Percentiles rank a stretch among this genome's conserved stretches.
Conservation (phyloP, 2,329 filamentous ascomycete genomes). For the Pyricularia sp. region DNA sequence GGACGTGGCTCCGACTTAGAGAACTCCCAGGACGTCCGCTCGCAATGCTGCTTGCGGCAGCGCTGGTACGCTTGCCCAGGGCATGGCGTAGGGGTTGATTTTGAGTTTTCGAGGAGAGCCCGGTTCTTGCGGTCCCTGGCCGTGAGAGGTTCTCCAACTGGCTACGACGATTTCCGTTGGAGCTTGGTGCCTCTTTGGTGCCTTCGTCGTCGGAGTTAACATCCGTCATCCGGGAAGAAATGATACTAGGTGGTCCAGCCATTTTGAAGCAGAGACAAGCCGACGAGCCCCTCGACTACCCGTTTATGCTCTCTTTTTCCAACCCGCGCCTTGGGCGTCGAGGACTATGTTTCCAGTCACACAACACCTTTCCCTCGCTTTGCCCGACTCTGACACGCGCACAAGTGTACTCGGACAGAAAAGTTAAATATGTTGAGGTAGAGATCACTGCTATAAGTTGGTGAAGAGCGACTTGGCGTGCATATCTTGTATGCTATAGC, state of each 20-base stretch:
- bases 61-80: conserved; percentile 29
- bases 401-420: background rate
- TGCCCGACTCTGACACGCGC: background rate
- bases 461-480: background rate
- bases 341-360: background rate
- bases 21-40: conserved; percentile 50
- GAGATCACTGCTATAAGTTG: background rate
- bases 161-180: conserved; percentile 22
- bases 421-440: background rate
- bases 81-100: conserved; percentile 41
- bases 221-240: conserved; percentile 61
- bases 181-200: conserved; percentile 22
- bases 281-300: background rate
- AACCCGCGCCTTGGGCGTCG: background rate
- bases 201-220: conserved; percentile 44
- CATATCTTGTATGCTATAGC: background rate
- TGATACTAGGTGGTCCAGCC: conserved; percentile 47
- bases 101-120: conserved; percentile 34
- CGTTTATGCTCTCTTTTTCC: background rate
- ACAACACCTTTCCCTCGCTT: background rate
- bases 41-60: conserved; percentile 22
- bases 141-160: conserved; percentile 33
- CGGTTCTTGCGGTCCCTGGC: conserved; percentile 40
- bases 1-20: conserved; percentile 74
- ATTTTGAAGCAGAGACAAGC: conserved; percentile 13